These are phyloP conservation scores for Hebeloma cylindrosporum DNA, from an alignment of 768 basidiomycete genomes.

Conservation along the genomic window DNA sequence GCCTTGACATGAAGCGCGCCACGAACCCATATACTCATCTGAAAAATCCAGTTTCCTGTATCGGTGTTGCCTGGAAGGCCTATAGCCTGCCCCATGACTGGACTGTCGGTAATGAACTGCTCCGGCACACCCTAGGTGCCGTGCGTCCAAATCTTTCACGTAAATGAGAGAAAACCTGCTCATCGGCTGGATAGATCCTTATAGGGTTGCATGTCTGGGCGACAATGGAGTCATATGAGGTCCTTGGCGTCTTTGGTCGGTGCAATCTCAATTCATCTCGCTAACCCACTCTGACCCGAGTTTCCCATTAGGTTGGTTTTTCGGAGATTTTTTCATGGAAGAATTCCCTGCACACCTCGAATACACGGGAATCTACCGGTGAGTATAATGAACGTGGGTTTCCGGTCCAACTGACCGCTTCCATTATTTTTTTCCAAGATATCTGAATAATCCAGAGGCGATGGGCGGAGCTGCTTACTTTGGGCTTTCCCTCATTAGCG, in stretches of 20 bases:
- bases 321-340: constrained; percentile 96
- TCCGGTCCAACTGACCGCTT: neutral
- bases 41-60: constrained; percentile 66
- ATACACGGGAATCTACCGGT: constrained; percentile 98
- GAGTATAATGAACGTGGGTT: neutral
- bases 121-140: constrained; percentile 85
- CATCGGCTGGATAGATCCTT: constrained; percentile 54
- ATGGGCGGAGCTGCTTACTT: constrained; percentile 97
- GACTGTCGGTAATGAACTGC: constrained; percentile 83
- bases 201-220: constrained; percentile 92
- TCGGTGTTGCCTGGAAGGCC: constrained; percentile 86
- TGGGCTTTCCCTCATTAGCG: constrained; percentile 88
- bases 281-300: neutral
- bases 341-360: constrained; percentile 88
- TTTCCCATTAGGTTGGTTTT: constrained; percentile 82
- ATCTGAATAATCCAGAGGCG: constrained; percentile 93
- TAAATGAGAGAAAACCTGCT: neutral
- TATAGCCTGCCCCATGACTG: constrained; percentile 82
- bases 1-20: neutral
- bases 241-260: constrained; percentile 88
- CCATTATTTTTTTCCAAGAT: constrained; percentile 43
- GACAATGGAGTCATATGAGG: constrained; percentile 86
- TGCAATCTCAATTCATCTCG: neutral
- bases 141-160: constrained; percentile 48
- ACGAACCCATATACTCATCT: constrained; percentile 6